Conservation (phyloP, 371 early-diverging fungal species). For the Saksenaea oblongispora region DNA sequence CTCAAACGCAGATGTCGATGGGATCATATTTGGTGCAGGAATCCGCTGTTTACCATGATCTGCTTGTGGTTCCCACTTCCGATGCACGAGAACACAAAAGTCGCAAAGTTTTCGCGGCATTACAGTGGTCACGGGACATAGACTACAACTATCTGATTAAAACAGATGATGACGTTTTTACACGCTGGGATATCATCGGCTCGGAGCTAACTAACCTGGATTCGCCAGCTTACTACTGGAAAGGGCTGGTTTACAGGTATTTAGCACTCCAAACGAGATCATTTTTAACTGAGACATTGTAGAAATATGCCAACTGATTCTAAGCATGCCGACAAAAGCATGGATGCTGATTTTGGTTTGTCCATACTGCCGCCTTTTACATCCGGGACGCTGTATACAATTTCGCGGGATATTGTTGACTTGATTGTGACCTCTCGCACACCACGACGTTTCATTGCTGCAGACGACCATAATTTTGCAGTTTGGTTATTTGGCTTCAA, state of each 20-base stretch:
- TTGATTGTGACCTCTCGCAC: conserved; percentile 24
- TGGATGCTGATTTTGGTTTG: conserved; percentile 39
- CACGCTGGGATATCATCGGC: conserved; percentile 56
- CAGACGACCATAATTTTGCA: conserved; percentile 56
- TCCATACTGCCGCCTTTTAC: conserved; percentile 61
- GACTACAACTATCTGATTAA: conserved; percentile 60
- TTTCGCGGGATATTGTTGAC: conserved; percentile 55
- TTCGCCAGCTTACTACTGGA: conserved; percentile 49
- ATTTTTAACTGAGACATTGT: neutral
- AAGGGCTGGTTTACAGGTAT: conserved; percentile 61
- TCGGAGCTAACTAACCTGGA: conserved; percentile 40
- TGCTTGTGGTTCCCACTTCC: conserved; percentile 59
- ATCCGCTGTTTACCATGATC: conserved; percentile 47
- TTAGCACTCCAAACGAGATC: too few species aligned
- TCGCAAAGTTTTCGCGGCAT: conserved; percentile 52
- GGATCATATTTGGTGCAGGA: conserved; percentile 48
- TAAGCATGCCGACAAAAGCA: conserved; percentile 16
- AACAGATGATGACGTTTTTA: conserved; percentile 65
- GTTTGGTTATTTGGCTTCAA: conserved; percentile 63
- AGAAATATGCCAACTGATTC: conserved; percentile 48
- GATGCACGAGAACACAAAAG: conserved; percentile 53
- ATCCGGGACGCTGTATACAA: conserved; percentile 53
- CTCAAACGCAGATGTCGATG: conserved; percentile 38
- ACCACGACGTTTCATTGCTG: conserved; percentile 50
- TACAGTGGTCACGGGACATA: conserved; percentile 51